These are phyloP conservation scores for Alternaria infectoria DNA, from an alignment of 2,329 filamentous ascomycete genomes.

Conservation along the genomic window DNA sequence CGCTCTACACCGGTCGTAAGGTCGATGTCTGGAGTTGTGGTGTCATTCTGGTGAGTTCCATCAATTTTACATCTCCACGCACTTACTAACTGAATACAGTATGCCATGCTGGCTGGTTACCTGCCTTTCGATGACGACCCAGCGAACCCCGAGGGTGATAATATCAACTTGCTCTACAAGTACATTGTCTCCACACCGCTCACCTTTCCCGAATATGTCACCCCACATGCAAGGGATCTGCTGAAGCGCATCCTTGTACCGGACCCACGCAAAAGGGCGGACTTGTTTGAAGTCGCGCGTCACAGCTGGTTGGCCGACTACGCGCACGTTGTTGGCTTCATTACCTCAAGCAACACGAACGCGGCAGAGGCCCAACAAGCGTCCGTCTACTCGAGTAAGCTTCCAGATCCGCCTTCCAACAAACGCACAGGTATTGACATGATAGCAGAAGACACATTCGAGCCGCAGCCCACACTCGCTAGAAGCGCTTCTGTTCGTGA, in stretches of 20 bases:
- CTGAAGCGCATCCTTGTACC: conserved; percentile 92
- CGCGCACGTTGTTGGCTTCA: conserved; percentile 94
- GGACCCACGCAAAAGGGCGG: conserved; percentile 91
- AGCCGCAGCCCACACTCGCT: conserved; percentile 70
- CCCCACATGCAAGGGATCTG: conserved; percentile 91
- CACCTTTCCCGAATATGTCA: conserved; percentile 98
- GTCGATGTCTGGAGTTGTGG: conserved; percentile 99
- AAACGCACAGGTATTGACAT: conserved; percentile 13
- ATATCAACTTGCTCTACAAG: conserved; percentile 98
- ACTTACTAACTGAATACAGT: conserved; percentile 61
- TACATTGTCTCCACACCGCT: conserved; percentile 98
- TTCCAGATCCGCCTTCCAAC: neutral
- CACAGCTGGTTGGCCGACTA: conserved; percentile 99
- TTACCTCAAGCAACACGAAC: conserved; percentile 92
- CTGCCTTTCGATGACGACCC: conserved; percentile 98
- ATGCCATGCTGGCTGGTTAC: conserved; percentile 98
- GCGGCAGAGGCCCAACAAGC: conserved; percentile 84
- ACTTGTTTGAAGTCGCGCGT: conserved; percentile 94
- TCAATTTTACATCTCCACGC: conserved; percentile 10
- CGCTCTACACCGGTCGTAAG: conserved; percentile 94
- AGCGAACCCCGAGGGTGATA: conserved; percentile 97
- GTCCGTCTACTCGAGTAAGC: conserved; percentile 67
- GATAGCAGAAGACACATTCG: conserved; percentile 57
- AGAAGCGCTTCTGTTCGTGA: conserved; percentile 94
- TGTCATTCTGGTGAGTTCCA: conserved; percentile 83